Evolutionary conservation across 305 asterid species (phyloP).

Genomic region (Fraxinus ornus): DNA sequence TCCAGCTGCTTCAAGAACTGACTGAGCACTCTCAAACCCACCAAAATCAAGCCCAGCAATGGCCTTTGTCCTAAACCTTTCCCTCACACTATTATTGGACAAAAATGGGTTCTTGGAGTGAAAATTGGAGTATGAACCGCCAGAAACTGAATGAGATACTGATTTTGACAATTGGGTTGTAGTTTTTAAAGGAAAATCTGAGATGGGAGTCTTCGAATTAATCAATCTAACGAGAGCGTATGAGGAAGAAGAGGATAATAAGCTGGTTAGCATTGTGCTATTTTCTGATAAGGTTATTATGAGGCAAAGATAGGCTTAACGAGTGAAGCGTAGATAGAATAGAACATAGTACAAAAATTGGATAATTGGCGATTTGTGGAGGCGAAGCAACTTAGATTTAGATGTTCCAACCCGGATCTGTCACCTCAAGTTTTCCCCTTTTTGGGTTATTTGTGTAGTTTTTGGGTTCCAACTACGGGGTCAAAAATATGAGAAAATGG

Average conservation of each 20-base stretch:
- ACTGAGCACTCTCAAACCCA: conserved; percentile 71
- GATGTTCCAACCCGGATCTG: conserved; percentile 31
- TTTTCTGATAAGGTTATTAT: conserved; percentile 8
- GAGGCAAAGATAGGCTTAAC: conserved; percentile 28
- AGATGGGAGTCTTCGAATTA: conserved; percentile 42
- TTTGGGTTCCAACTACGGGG: background rate
- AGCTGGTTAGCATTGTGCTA: conserved; percentile 58
- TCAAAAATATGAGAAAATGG: background rate
- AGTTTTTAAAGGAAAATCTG: conserved; percentile 38
- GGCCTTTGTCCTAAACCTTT: conserved; percentile 45
- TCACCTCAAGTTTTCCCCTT: background rate
- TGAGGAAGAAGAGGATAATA: conserved; percentile 56
- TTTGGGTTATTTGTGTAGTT: background rate
- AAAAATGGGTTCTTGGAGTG: conserved; percentile 38
- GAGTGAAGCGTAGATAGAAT: conserved; percentile 27
- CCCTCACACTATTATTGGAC: conserved; percentile 28
- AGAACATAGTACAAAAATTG: conserved; percentile 28
- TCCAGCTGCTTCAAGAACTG: conserved; percentile 75
- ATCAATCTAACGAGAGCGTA: conserved; percentile 40
- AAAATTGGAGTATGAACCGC: conserved; percentile 29
- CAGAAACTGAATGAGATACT: conserved; percentile 19
- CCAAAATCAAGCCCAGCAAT: conserved; percentile 61
- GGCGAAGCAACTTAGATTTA: conserved; percentile 43
- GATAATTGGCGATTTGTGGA: conserved; percentile 67
- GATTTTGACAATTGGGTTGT: conserved; percentile 54